Evolutionary conservation across 176 grass and related monocot species (phyloP), one percentile per base, ranked within the genome.

Genomic region (Sorghum bicolor): DNA sequence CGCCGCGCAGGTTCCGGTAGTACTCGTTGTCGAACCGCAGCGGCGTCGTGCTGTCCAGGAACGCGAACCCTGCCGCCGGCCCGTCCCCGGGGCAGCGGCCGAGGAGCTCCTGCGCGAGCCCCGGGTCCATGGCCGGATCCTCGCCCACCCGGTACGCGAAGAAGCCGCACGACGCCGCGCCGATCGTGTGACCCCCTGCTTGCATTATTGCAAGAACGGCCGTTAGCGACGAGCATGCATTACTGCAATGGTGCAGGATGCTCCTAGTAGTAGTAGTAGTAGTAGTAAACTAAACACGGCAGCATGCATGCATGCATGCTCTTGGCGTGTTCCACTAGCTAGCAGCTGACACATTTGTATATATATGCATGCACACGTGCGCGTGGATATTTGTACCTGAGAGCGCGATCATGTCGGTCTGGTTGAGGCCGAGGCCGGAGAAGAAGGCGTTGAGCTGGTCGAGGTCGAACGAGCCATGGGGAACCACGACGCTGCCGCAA

Each of bases 341-440:
- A 14, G 13, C 44, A 45, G 44, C 44, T 47, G 14, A 9, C 13
- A 0, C 29, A 16, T 66, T 66, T 66, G 1, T 33, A 32, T 66
- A 66, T 66, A 5, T 5, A 15, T 14, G 11, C 4, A 13, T 13
- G 10, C 1, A 34, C 30, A 67, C 25, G 30, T 34, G 64, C n/a
- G 33, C 2, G 15, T 34, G 19, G 3, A 14, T 1, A 2, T 28
- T n/a, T n/a, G 2, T 52, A 90, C 93, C 90, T 22, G 90, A 95
- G 25, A 95, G 93, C 0, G 90, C 93, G 72, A 90, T 77, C 93
- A 95, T 80, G 68, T 95, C 93, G 24, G 90, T 88, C 44, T 88
- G 93, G 13, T 73, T 64, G 33, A 95, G 85, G 61, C 90, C 90
- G 30, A 88, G 65, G 37, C 50, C 41, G 39, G 82, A 85, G 84